Conservation (phyloP, 176 grass and related monocot genomes). For the Triticum aestivum region IWGSC_CS_RefSeq_v2.1 NC_057803.1:475863662-475864161, state of each 20-base stretch:
- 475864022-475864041: neutral
- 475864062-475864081: neutral
- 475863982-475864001: neutral
- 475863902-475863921: neutral
- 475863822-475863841: no score
- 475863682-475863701: no score
- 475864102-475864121: neutral
- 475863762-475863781: no score
- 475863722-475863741: no score
- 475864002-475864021: constrained; percentile 7
- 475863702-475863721: no score
- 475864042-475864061: neutral
- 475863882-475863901: neutral
- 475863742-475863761: no score
- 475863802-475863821: no score
- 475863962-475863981: neutral
- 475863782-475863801: no score
- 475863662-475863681: no score
- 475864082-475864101: neutral
- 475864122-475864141: neutral
- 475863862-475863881: neutral
- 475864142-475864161: neutral
- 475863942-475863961: neutral
- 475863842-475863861: no score
- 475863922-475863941: neutral